phyloP scores from a whole-genome alignment of 805 yeast species.

The Candida silvatica region DNA sequence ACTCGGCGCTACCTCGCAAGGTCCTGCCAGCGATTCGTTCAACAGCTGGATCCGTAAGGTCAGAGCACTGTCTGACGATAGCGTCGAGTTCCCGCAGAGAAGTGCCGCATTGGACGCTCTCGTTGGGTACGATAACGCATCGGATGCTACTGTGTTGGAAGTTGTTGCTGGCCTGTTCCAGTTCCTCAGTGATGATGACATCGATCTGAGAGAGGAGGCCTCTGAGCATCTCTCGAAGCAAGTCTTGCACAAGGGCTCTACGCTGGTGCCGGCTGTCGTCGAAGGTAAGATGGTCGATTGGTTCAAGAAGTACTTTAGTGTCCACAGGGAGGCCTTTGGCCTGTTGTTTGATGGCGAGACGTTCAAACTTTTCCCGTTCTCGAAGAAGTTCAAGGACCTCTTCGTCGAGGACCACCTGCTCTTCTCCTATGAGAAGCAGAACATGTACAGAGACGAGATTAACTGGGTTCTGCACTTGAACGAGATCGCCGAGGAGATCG shows the following conservation, averaged over 20 bases:
- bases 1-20: conserved; percentile 11
- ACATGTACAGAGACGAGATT: conserved; percentile 51
- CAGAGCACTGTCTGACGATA: conserved; percentile 28
- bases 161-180: conserved; percentile 16
- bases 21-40: background rate
- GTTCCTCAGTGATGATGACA: conserved; percentile 60
- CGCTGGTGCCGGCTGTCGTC: conserved; percentile 25
- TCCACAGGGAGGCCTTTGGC: background rate
- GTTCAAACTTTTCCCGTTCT: conserved; percentile 4
- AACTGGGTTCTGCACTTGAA: conserved; percentile 9
- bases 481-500: conserved; percentile 2
- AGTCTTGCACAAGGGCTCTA: conserved; percentile 16
- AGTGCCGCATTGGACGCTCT: conserved; percentile 37
- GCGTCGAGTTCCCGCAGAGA: conserved; percentile 35
- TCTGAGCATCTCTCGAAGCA: conserved; percentile 29
- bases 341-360: conserved; percentile 4
- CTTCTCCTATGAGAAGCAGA: conserved; percentile 61
- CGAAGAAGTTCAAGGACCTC: conserved; percentile 7
- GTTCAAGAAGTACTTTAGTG: too few relatives aligned
- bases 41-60: conserved; percentile 23
- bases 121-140: conserved; percentile 20
- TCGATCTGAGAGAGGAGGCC: conserved; percentile 41
- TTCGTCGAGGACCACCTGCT: conserved; percentile 26
- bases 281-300: conserved; percentile 19
- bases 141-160: conserved; percentile 1